Percentiles rank a stretch among this genome's conserved stretches.
These are phyloP conservation scores for Kluyveromyces nonfermentans DNA, from an alignment of 805 yeast species.

Conservation along the genomic window DNA sequence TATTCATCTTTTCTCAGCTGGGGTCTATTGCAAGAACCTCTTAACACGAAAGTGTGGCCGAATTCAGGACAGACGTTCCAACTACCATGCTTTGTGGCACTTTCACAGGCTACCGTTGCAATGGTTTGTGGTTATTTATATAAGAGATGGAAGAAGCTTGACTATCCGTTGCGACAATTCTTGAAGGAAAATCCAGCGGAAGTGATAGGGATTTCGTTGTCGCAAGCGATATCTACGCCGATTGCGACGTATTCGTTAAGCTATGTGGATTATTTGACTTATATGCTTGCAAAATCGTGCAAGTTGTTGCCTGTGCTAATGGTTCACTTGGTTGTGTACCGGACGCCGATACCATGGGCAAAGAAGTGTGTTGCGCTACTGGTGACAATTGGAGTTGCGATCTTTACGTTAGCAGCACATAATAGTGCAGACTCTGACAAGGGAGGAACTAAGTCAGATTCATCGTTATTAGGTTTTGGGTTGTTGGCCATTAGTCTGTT, in stretches of 20 bases:
- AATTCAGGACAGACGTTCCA: constrained; percentile 45
- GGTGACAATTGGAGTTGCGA: constrained; percentile 77
- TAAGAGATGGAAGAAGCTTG: constrained; percentile 30
- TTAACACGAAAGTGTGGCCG: constrained; percentile 69
- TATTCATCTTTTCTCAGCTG: constrained; percentile 82
- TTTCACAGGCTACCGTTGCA: constrained; percentile 68
- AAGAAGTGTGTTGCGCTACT: constrained; percentile 68
- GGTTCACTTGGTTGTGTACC: constrained; percentile 64
- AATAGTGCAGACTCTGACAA: constrained; percentile 16
- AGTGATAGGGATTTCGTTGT: constrained; percentile 48
- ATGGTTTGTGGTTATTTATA: constrained; percentile 57
- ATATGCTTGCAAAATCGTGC: constrained; percentile 83
- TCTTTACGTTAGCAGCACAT: constrained; percentile 57
- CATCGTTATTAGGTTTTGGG: constrained; percentile 43
- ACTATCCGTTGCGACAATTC: constrained; percentile 28
- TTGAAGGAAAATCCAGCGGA: constrained; percentile 27
- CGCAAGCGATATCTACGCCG: constrained; percentile 78
- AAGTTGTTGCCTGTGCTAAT: constrained; percentile 91
- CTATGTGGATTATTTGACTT: constrained; percentile 81
- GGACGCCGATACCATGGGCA: constrained; percentile 59
- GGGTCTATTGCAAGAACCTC: constrained; percentile 87
- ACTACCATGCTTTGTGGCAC: constrained; percentile 71
- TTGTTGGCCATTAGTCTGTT: constrained; percentile 55
- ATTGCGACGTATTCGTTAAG: constrained; percentile 67
- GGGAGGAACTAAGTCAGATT: constrained; percentile 29